phyloP scores from a whole-genome alignment of 2,329 filamentous ascomycete genomes.

The Cladosporium phlei region DNA sequence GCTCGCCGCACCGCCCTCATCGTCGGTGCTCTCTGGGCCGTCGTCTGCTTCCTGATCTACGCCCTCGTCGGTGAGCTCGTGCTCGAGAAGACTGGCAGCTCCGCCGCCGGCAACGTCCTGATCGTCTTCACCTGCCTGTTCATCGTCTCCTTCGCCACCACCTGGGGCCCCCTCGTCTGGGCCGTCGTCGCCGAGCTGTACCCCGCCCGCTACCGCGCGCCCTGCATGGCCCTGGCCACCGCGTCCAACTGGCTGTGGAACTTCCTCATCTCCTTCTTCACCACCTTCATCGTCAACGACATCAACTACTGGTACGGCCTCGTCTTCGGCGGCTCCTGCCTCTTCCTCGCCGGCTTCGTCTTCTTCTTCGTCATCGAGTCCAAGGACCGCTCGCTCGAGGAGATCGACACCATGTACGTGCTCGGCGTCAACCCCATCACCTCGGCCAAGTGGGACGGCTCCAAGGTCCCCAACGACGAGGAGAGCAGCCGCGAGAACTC shows the following conservation, averaged over 20 bases:
- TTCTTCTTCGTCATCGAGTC: slow-evolving; percentile 39
- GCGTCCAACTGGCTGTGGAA: slow-evolving; percentile 40
- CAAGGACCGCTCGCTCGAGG: slow-evolving; percentile 35
- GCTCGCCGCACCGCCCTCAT: slow-evolving; percentile 46
- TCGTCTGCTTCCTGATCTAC: slow-evolving; percentile 60
- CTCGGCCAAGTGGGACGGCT: slow-evolving; percentile 32
- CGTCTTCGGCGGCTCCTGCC: slow-evolving; percentile 36
- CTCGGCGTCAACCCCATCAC: slow-evolving; percentile 32
- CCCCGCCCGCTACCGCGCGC: slow-evolving; percentile 37
- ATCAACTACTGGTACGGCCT: slow-evolving; percentile 39
- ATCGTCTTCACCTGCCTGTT: slow-evolving; percentile 36
- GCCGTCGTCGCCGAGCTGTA: slow-evolving; percentile 34
- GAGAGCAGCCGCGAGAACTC: slow-evolving; percentile 22
- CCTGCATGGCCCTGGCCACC: slow-evolving; percentile 42
- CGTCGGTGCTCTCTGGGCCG: slow-evolving; percentile 39
- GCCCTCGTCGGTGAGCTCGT: slow-evolving; percentile 29
- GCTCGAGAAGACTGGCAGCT: slow-evolving; percentile 23
- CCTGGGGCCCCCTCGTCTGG: slow-evolving; percentile 34
- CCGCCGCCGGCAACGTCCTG: slow-evolving; percentile 28
- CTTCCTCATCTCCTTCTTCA: slow-evolving; percentile 35
- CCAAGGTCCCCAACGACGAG: slow-evolving; percentile 24
- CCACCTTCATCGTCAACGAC: slow-evolving; percentile 34
- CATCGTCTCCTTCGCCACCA: slow-evolving; percentile 34
- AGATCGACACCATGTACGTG: slow-evolving; percentile 40
- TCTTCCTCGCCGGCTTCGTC: slow-evolving; percentile 30